A percentile compares a stretch with the other conserved stretches of the same genome.
phyloP scores from a whole-genome alignment of 139 green algal species.

The Micractinium sp. region DNA sequence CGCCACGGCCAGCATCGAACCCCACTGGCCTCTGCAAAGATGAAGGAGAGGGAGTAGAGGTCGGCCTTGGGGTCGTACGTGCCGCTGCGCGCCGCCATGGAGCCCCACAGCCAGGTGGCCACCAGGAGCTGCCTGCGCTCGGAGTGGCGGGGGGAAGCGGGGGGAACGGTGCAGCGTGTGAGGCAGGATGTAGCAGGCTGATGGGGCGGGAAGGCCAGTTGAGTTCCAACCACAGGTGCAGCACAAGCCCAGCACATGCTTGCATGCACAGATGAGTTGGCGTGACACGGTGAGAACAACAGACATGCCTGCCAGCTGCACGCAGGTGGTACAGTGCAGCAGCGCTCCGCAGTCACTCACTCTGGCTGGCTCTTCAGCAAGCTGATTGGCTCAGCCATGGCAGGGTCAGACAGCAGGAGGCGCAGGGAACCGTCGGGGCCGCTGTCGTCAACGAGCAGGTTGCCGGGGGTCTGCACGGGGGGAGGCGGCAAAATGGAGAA shows the following conservation, averaged over 20 bases:
- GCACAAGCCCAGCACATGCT: neutral
- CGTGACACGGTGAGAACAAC: no score
- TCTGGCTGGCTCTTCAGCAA: neutral
- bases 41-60: neutral
- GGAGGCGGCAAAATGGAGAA: no score
- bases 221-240: neutral
- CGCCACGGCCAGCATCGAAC: no score
- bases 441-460: neutral
- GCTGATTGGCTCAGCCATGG: neutral
- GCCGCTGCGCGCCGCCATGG: neutral
- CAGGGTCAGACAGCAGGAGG: neutral
- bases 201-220: neutral
- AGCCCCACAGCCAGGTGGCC: neutral
- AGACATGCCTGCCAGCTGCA: no score
- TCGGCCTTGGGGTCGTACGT: neutral
- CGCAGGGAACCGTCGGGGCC: neutral
- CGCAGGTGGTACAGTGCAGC: no score
- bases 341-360: neutral
- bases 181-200: no score
- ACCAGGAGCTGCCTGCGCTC: neutral
- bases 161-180: no score
- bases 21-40: neutral
- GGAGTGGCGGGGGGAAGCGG: neutral
- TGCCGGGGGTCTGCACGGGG: neutral
- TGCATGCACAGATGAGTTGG: neutral